Percentiles rank a stretch among this genome's conserved stretches.
These are phyloP conservation scores for Amaranthus tricolor DNA, from an alignment of 179 eudicot species.

Conservation along the genomic window DNA sequence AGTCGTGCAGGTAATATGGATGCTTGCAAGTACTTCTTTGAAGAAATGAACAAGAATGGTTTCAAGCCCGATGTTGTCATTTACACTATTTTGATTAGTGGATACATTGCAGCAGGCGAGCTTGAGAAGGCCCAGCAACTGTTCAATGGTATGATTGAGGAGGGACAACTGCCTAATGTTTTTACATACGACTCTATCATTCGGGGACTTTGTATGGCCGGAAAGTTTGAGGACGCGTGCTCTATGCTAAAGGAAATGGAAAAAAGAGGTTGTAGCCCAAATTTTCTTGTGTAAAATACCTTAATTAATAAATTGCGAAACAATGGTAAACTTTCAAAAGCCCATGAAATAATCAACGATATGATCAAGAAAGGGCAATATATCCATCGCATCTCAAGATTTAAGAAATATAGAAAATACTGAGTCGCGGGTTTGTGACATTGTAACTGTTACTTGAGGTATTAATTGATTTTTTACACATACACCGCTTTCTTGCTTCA, in stretches of 20 bases:
- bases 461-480: slow-evolving; percentile 18
- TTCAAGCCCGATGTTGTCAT: slow-evolving; percentile 71
- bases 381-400: slow-evolving; percentile 55
- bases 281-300: slow-evolving; percentile 78
- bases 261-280: slow-evolving; percentile 64
- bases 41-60: slow-evolving; percentile 69
- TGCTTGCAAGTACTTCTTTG: slow-evolving; percentile 75
- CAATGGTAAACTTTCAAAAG: slow-evolving; percentile 59
- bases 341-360: slow-evolving; percentile 49
- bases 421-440: slow-evolving; percentile 20
- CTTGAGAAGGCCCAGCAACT: slow-evolving; percentile 63
- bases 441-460: slow-evolving; percentile 19
- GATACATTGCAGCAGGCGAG: slow-evolving; percentile 61
- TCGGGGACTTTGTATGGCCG: slow-evolving; percentile 75
- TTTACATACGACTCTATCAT: slow-evolving; percentile 85
- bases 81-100: slow-evolving; percentile 77
- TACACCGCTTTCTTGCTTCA: slow-evolving; percentile 22
- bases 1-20: slow-evolving; percentile 82
- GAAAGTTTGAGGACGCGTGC: slow-evolving; percentile 62
- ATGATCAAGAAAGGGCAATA: slow-evolving; percentile 79
- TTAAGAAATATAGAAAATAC: slow-evolving; percentile 50
- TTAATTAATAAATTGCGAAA: slow-evolving; percentile 50
- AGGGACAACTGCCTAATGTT: slow-evolving; percentile 76
- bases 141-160: slow-evolving; percentile 58
- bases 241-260: slow-evolving; percentile 84